A percentile compares a stretch with the other conserved stretches of the same genome.
These are phyloP conservation scores for Candida methanosorbosa DNA, from an alignment of 805 yeast species.

Conservation along the genomic window DNA sequence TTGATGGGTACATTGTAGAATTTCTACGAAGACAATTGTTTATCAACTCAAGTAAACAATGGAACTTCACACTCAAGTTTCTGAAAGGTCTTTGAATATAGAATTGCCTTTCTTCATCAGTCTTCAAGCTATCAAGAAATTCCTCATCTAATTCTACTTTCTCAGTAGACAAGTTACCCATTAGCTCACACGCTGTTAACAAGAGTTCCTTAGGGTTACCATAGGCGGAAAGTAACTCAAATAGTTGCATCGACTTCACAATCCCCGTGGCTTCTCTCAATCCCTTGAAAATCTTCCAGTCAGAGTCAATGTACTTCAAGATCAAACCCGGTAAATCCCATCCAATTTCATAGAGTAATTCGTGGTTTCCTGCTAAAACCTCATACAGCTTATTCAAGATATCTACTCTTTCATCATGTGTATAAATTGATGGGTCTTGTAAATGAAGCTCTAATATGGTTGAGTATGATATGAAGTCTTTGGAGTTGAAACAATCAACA, in stretches of 20 bases:
- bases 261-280: constrained; percentile 32
- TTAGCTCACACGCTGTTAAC: constrained; percentile 58
- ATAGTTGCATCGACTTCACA: constrained; percentile 33
- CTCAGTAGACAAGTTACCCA: constrained; percentile 26
- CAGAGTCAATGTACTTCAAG: constrained; percentile 39
- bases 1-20: constrained; percentile 67
- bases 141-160: constrained; percentile 4
- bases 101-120: constrained; percentile 2
- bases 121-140: constrained; percentile 4
- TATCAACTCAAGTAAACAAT: constrained; percentile 59
- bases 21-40: constrained; percentile 50
- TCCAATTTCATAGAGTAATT: constrained; percentile 59
- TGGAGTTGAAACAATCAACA: constrained; percentile 26
- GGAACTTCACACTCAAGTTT: constrained; percentile 49
- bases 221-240: constrained; percentile 51
- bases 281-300: constrained; percentile 22
- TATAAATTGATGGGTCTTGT: constrained; percentile 35
- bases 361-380: constrained; percentile 35
- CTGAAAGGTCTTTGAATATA: constrained; percentile 5
- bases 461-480: constrained; percentile 64
- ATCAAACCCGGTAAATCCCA: constrained; percentile 86
- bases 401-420: constrained; percentile 38
- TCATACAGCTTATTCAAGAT: constrained; percentile 39
- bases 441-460: constrained; percentile 61
- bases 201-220: constrained; percentile 83